Base-by-base conservation (phyloP, 2,329 filamentous ascomycete genomes). In the Tetracladium maxilliforme region DNA sequence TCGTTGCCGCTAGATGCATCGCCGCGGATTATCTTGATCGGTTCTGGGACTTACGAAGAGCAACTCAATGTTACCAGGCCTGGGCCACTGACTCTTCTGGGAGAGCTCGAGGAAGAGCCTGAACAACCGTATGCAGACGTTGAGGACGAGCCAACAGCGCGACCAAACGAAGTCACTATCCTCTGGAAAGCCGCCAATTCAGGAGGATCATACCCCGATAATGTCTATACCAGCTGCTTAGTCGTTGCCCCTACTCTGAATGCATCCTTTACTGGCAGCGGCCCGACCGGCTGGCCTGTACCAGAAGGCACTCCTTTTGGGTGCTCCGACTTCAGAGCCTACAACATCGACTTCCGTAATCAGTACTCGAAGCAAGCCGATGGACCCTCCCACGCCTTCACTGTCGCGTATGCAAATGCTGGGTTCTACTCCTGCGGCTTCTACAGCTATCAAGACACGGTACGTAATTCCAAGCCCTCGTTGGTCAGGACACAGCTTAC, bases 371-470 rank as follows among this genome's bases (percentile, higher is more conserved):
- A 10, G 12, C 14, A 23, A 34, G 46, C 61, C 3, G 55, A 55
- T 18, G 70, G 70, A 0, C 73, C 71, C 0, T 56, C 62, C 4
- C 58, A 75, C 20, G 71, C 72, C 0, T 39, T 77, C 6, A 67
- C 62, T 11, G 54, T 75, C 5, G 66, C 63, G 32, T 62, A 67
- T 22, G 70, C 73, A 1, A 78, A 78, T 39, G 61, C 68, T 0
- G 69, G 70, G 0, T 78, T 79, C 40, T 79, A 78, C 41, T 64
- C 64, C 23, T 71, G 65, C 23, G 67, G 70, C 0, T 67, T 78
- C 36, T 71, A 72, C 39, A 70, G 64, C 30, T 78, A 71, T 38
- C 73, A 78, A 45, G 73, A 79, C 33, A 79, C 73, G 6, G 67
- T 62, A 30, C 27, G 51, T 12, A 24, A 19, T 15, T 29, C 11